These are phyloP conservation scores for Cymbopogon flexuosus DNA, from an alignment of 202 grass and related monocot genomes.

Conservation along the genomic window DNA sequence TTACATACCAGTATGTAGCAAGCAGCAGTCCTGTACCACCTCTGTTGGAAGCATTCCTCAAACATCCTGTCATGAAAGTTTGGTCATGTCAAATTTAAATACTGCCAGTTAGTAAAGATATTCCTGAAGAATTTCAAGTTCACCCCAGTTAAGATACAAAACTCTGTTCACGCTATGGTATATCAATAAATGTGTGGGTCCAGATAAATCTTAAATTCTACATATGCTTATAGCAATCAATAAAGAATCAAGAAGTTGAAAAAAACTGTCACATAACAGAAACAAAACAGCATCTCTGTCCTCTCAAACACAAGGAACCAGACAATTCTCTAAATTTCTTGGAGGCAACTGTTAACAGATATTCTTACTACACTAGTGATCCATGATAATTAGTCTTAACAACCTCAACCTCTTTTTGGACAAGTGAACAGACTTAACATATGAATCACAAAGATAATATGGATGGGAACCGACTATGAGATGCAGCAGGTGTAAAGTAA, in stretches of 20 bases:
- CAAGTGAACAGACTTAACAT: conserved; percentile 4
- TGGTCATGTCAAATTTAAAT: neutral
- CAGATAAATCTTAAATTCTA: neutral
- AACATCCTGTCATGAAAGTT: conserved; percentile 76
- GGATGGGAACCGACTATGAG: neutral
- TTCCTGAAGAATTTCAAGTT: neutral
- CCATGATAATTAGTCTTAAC: neutral
- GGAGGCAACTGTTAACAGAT: neutral
- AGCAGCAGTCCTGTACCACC: conserved; percentile 99
- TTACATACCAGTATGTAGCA: conserved; percentile 91
- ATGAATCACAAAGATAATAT: conserved; percentile 9
- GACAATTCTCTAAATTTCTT: neutral
- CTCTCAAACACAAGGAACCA: conserved; percentile 10
- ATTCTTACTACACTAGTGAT: neutral
- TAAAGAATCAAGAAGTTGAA: conserved; percentile 3
- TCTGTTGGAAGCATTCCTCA: conserved; percentile 95
- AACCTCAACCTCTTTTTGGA: neutral
- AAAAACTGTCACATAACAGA: neutral
- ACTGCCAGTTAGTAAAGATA: neutral
- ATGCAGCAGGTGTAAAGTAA: neutral
- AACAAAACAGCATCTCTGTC: conserved; percentile 10
- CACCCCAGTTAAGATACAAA: conserved; percentile 13
- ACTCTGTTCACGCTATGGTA: neutral
- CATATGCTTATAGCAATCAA: conserved; percentile 4
- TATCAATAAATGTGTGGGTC: conserved; percentile 1